Evolutionary conservation across 2,329 filamentous ascomycete species (phyloP).

Genomic region (Cladophialophora exuberans): DNA sequence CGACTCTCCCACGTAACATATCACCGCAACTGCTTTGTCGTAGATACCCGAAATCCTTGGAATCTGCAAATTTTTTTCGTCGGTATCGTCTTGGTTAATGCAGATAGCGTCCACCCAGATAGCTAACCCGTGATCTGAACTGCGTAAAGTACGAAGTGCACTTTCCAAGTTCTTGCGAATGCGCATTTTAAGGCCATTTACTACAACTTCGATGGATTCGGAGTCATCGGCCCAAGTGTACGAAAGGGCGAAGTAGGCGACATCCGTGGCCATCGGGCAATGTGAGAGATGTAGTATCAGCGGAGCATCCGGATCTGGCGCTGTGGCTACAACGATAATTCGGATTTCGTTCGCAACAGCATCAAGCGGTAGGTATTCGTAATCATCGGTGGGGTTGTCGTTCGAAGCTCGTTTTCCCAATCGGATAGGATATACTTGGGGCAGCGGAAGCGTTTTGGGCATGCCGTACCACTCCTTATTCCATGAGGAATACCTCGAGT

Average conservation of each 20-base stretch:
- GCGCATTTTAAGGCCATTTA: conserved; percentile 1
- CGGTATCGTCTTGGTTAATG: conserved; percentile 24
- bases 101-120: conserved; percentile 25
- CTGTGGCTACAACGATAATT: conserved; percentile 2
- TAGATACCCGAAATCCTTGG: conserved; percentile 22
- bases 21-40: conserved; percentile 17
- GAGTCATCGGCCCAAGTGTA: conserved; percentile 1
- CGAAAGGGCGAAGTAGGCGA: conserved; percentile 3
- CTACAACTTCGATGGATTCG: background rate
- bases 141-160: background rate
- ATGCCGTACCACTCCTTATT: conserved; percentile 1
- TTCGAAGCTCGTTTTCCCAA: background rate
- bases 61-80: conserved; percentile 20
- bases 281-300: conserved; percentile 4
- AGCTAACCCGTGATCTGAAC: background rate
- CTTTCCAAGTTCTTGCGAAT: conserved; percentile 6
- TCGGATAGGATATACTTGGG: conserved; percentile 8
- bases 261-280: conserved; percentile 4
- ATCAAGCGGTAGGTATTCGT: conserved; percentile 11
- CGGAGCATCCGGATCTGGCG: background rate
- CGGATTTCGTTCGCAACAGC: conserved; percentile 4
- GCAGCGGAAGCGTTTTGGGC: background rate
- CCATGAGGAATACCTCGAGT: conserved; percentile 6
- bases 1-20: conserved; percentile 25
- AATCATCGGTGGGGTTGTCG: background rate